These are phyloP conservation scores for Xerocomellus amylosporus DNA, from an alignment of 768 basidiomycete species.

Conservation along the genomic window DNA sequence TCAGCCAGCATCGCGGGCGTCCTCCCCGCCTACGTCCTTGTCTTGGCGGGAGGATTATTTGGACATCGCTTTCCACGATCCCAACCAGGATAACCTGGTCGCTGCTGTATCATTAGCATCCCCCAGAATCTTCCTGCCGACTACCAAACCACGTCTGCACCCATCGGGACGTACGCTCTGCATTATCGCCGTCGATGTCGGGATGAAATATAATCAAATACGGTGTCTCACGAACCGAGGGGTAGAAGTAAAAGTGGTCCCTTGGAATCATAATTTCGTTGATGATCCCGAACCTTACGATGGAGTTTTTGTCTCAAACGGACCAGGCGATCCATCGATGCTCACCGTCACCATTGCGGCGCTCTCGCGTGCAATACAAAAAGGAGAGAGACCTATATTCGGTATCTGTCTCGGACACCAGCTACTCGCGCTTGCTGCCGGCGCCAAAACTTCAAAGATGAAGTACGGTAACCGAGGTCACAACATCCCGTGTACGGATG, in stretches of 20 bases:
- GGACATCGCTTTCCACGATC: slow-evolving; percentile 81
- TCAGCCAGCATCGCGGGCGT: slow-evolving; percentile 43
- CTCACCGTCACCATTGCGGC: slow-evolving; percentile 68
- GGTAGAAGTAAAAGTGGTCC: slow-evolving; percentile 94
- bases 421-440: slow-evolving; percentile 90
- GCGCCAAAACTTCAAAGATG: slow-evolving; percentile 96
- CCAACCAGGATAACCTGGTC: slow-evolving; percentile 88
- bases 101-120: slow-evolving; percentile 75
- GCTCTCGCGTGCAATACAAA: slow-evolving; percentile 64
- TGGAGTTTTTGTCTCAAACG: slow-evolving; percentile 95
- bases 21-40: slow-evolving; percentile 50
- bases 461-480: slow-evolving; percentile 99
- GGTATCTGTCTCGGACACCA: slow-evolving; percentile 99
- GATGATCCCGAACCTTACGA: slow-evolving; percentile 80
- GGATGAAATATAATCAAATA: slow-evolving; percentile 99
- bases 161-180: slow-evolving; percentile 79
- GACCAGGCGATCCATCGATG: slow-evolving; percentile 93
- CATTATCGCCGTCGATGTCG: slow-evolving; percentile 90
- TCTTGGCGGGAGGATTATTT: slow-evolving; percentile 84
- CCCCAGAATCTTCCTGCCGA: slow-evolving; percentile 68
- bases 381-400: slow-evolving; percentile 83
- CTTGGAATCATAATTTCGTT: slow-evolving; percentile 94
- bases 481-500: slow-evolving; percentile 96
- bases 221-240: slow-evolving; percentile 92
- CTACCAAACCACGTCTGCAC: slow-evolving; percentile 55